Percentiles rank a stretch among this genome's conserved stretches.
Conservation (phyloP, 192 early-diverging fungal genomes). For the Phycomyces blakesleeanus region DNA sequence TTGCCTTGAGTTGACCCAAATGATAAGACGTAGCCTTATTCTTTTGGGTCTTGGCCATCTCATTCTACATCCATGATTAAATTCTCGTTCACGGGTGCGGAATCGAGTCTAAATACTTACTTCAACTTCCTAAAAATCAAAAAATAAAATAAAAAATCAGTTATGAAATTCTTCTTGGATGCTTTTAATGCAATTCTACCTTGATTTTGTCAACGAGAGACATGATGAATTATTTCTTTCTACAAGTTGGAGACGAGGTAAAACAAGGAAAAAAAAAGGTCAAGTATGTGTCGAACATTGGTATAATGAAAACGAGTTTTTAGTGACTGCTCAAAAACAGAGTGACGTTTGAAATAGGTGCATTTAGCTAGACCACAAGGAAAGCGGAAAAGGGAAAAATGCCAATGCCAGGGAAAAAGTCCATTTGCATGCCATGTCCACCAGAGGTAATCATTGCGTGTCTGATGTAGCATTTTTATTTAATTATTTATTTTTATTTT, state of each 20-base stretch:
- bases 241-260: not conserved
- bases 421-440: slow-evolving; percentile 1
- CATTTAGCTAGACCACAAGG: not conserved
- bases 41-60: slow-evolving; percentile 88
- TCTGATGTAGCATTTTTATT: not conserved
- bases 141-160: not conserved
- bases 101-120: slow-evolving; percentile 1
- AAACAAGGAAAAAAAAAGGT: not conserved
- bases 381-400: not conserved
- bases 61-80: slow-evolving; percentile 50
- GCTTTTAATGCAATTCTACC: slow-evolving; percentile 15
- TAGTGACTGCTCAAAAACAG: slow-evolving; percentile 3
- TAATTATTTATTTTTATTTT: not conserved
- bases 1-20: slow-evolving; percentile 92
- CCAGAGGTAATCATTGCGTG: not conserved
- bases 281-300: not conserved
- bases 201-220: slow-evolving; percentile 57
- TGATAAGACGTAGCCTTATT: slow-evolving; percentile 96
- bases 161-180: not conserved
- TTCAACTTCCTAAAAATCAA: slow-evolving; percentile 12
- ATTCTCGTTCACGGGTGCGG: not conserved
- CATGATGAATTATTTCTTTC: slow-evolving; percentile 34
- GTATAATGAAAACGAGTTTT: slow-evolving; percentile 8
- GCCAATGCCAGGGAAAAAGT: not conserved
- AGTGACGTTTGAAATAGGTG: not conserved